Percentiles rank a stretch among this genome's conserved stretches.
These are phyloP conservation scores for Leishmania amazonensis DNA, from an alignment of 208 protist genomes.

Conservation along the genomic window DNA sequence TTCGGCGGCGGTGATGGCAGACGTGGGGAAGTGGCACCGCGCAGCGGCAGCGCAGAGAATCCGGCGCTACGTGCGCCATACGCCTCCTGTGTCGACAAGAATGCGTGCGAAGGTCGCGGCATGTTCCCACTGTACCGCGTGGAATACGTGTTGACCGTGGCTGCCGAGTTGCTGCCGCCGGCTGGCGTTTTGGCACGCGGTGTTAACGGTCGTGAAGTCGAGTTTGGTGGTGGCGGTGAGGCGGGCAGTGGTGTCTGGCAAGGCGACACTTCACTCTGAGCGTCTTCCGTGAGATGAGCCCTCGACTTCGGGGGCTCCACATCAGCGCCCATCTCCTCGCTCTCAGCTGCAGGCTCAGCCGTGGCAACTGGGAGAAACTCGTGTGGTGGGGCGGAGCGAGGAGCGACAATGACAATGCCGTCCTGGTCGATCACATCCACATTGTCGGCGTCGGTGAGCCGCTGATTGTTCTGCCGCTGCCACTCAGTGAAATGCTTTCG, in stretches of 20 bases:
- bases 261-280: background rate
- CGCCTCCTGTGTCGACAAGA: background rate
- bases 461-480: slow-evolving; percentile 48
- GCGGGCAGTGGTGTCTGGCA: background rate
- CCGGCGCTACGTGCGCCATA: background rate
- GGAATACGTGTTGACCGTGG: background rate
- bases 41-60: slow-evolving; percentile 5
- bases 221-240: slow-evolving; percentile 6
- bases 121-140: background rate
- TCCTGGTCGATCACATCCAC: slow-evolving; percentile 42
- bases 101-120: background rate
- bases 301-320: background rate
- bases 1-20: slow-evolving; percentile 1
- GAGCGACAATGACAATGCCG: slow-evolving; percentile 56
- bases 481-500: slow-evolving; percentile 42
- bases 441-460: slow-evolving; percentile 40
- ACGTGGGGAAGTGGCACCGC: slow-evolving; percentile 4
- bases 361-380: background rate
- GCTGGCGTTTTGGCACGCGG: background rate
- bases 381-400: slow-evolving; percentile 17
- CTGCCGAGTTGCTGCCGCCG: background rate
- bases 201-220: background rate
- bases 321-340: background rate
- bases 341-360: background rate
- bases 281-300: background rate